Evolutionary conservation across 805 yeast species (phyloP), one percentile per base, ranked within the genome.

Genomic region (Cyberlindnera maclurae): DNA sequence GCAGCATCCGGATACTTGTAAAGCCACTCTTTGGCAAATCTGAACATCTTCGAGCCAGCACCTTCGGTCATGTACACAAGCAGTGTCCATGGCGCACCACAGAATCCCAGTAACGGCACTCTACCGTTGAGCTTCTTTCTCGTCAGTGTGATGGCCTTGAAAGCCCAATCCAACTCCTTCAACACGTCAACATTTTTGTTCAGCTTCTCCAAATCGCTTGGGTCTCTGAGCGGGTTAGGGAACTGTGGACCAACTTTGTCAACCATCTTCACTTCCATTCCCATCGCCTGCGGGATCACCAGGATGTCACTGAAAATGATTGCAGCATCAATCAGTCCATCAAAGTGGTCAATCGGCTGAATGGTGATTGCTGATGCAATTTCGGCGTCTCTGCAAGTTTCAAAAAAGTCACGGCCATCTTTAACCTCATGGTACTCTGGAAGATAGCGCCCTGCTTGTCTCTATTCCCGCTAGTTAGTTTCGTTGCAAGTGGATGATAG

Each of bases 71-170:
- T 93, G 65, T 93, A 93, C 28, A 89, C 96, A 67, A 93, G 70
- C 43, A 93, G 66, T 11, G 98, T 93, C 96, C 97, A 93, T 40
- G 98, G 98, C 8, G 95, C 96, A 39, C 98, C 98, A 50, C 88
- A 84, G 64, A 93, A 93, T 3, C 98, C 98, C 37, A 93, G 70
- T 45, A 93, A 67, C 22, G 98, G 98, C 11, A 89, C 97, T 54
- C 95, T 75, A 36, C 98, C 98, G 31, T 79, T 64, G 43, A 93
- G 72, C 55, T 84, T 86, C 46, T 70, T 70, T 62, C 98, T 75
- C n/a, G 98, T 93, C 47, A 85, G 63, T 4, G 94, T 82, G 49
- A 93, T 84, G n/a, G 97, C 83, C 54, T 83, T 80, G 67, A 86
- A 85, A 4, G 97, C 96, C 97, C 97, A 93, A 39, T 72, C 95